Conservation (phyloP, 1,284 basidiomycete species). For the Inonotus obliquus region DNA sequence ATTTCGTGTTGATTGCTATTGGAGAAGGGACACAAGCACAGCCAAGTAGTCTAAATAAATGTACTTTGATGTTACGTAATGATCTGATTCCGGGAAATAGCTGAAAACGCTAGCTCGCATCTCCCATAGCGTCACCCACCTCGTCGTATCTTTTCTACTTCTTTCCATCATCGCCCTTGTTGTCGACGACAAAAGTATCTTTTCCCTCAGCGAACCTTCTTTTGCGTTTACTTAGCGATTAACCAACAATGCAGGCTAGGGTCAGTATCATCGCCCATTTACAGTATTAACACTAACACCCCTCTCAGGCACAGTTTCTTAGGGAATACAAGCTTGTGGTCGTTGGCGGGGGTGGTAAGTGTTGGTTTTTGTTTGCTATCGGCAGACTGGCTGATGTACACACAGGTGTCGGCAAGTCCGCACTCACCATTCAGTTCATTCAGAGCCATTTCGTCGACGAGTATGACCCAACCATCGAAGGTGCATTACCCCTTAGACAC, state of each 20-base stretch:
- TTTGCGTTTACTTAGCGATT: background rate
- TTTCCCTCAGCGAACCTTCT: background rate
- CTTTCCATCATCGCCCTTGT: background rate
- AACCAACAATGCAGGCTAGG: constrained; percentile 16
- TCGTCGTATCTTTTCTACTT: background rate
- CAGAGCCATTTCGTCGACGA: constrained; percentile 97
- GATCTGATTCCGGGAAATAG: background rate
- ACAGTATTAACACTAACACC: background rate
- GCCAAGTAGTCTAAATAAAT: background rate
- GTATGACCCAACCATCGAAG: constrained; percentile 97
- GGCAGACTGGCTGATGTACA: constrained; percentile 7
- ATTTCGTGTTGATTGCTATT: background rate
- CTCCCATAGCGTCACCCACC: background rate
- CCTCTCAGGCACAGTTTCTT: constrained; percentile 83
- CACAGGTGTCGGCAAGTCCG: constrained; percentile 94
- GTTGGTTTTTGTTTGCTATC: background rate
- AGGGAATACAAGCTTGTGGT: constrained; percentile 97
- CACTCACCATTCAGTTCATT: constrained; percentile 97
- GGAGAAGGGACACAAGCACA: background rate
- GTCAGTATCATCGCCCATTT: constrained; percentile 5
- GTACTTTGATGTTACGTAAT: background rate
- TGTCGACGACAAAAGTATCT: background rate
- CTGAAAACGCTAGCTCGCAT: background rate
- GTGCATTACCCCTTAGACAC: constrained; percentile 41
- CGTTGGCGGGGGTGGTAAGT: constrained; percentile 93